A percentile compares a stretch with the other conserved stretches of the same genome.
These are phyloP conservation scores for Aspergillus sojae DNA, from an alignment of 2,329 filamentous ascomycete species.

Conservation along the genomic window DNA sequence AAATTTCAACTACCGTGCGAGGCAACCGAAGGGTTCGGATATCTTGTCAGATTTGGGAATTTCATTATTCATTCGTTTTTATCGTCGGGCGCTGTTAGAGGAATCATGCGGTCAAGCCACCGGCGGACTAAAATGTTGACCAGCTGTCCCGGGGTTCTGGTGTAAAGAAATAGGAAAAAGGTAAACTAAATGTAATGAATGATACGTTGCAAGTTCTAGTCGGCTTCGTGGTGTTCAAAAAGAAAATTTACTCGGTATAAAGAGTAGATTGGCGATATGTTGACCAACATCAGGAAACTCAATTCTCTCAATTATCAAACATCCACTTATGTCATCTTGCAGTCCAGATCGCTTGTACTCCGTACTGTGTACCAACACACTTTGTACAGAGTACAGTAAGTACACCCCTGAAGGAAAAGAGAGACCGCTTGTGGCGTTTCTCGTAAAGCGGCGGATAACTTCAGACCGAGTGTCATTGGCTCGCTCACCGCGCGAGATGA, in stretches of 20 bases:
- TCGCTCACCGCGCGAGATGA: neutral
- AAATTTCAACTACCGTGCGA: neutral
- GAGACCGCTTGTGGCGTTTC: neutral
- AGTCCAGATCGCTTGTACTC: neutral
- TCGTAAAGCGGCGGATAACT: neutral
- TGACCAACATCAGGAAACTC: neutral
- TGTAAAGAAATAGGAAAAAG: neutral
- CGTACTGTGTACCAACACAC: neutral
- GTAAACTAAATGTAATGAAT: neutral
- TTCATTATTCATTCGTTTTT: neutral
- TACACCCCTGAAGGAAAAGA: neutral
- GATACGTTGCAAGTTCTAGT: neutral
- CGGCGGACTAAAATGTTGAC: neutral
- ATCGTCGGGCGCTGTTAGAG: neutral
- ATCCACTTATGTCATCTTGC: neutral
- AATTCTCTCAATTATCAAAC: neutral
- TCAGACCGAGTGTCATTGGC: neutral
- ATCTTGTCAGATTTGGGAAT: neutral
- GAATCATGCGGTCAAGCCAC: constrained; percentile 1
- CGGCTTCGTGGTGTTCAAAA: neutral
- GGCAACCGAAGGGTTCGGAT: neutral
- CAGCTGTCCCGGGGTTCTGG: neutral
- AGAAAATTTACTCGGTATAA: neutral
- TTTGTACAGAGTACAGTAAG: too few relatives aligned
- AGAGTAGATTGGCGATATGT: neutral